Evolutionary conservation across 1,284 basidiomycete species (phyloP).

Genomic region (Amylostereum areolatum): DNA sequence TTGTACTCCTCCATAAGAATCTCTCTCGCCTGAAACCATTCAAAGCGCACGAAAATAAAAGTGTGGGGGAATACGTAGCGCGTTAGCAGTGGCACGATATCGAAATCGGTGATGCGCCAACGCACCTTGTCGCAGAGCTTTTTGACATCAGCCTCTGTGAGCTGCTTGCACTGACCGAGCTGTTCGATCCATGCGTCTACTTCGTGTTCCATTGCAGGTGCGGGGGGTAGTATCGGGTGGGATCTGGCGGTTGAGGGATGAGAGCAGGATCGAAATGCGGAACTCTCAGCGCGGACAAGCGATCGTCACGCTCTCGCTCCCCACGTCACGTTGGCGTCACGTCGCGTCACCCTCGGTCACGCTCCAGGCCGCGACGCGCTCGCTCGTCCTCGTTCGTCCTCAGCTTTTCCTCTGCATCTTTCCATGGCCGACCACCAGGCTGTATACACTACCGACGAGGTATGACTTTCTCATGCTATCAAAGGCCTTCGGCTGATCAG

Average conservation of each 20-base stretch:
- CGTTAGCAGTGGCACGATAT: constrained; percentile 14
- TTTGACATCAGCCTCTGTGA: constrained; percentile 95
- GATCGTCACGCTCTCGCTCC: not conserved
- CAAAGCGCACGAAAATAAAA: constrained; percentile 11
- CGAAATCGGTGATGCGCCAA: constrained; percentile 22
- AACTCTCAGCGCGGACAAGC: too few relatives aligned
- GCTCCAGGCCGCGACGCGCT: constrained; percentile 4
- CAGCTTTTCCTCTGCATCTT: not conserved
- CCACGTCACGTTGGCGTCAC: not conserved
- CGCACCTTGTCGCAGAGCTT: constrained; percentile 97
- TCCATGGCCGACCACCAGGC: constrained; percentile 51
- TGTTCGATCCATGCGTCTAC: constrained; percentile 96
- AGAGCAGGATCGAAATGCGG: too few relatives aligned
- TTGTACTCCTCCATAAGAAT: constrained; percentile 98
- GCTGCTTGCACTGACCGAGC: constrained; percentile 96
- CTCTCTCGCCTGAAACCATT: constrained; percentile 74
- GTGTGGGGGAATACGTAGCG: constrained; percentile 10
- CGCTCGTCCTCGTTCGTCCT: not conserved
- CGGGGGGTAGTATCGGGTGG: too few relatives aligned
- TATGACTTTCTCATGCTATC: constrained; percentile 24
- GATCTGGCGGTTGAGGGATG: too few relatives aligned
- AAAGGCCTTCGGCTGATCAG: constrained; percentile 9
- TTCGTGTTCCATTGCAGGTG: constrained; percentile 68
- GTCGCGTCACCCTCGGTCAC: too few relatives aligned
- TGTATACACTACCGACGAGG: constrained; percentile 90